Base-by-base conservation (phyloP, 2,329 filamentous ascomycete genomes). In the Cordyceps militaris region DNA sequence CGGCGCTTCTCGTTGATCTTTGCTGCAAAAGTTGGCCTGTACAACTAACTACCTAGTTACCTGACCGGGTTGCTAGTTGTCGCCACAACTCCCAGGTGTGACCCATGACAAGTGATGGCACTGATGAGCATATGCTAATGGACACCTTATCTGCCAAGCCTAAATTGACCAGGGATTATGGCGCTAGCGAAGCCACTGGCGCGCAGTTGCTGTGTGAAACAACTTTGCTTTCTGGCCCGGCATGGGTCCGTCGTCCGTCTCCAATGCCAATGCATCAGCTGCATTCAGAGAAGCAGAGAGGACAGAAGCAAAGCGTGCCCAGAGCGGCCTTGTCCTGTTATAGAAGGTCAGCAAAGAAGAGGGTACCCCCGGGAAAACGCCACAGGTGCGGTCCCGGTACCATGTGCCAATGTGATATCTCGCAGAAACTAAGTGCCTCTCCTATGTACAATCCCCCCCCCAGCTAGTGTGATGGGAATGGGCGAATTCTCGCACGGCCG, bases 61-160 rank as follows among this genome's bases (percentile, higher is more conserved):
- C n/a, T n/a, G n/a, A n/a, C n/a, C n/a, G n/a, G n/a, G n/a, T n/a
- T n/a, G n/a, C n/a, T n/a, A n/a, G n/a, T n/a, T n/a, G n/a, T n/a
- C n/a, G n/a, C n/a, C n/a, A 40, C 40, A 38, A 54, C 36, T 7
- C 30, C 36, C 5, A 42, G 23, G 7, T 30, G 3, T 24, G 21
- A 30, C 8, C 4, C 30, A 2, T 19, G 21, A 32, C n/a, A 21
- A 10, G 19, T 57, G 55, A 50, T 49, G 7, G 8, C 21, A 10
- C 13, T 57, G 55, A 50, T 49, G 7, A 4, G 44, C 54, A n/a
- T 10, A 14, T 38, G 26, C 48, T 57, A 51, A 24, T 34, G 24
- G 42, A 34, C 32, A 53, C 56, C 56, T 58, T 58, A 58, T 58
- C 56, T 58, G 56, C 56, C 56, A 58, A 58, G 56, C 48, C 42